Evolutionary conservation across 2,329 filamentous ascomycete genomes (phyloP), one percentile per base, ranked within the genome.

Genomic region (Endoconidiophora laricicola): DNA sequence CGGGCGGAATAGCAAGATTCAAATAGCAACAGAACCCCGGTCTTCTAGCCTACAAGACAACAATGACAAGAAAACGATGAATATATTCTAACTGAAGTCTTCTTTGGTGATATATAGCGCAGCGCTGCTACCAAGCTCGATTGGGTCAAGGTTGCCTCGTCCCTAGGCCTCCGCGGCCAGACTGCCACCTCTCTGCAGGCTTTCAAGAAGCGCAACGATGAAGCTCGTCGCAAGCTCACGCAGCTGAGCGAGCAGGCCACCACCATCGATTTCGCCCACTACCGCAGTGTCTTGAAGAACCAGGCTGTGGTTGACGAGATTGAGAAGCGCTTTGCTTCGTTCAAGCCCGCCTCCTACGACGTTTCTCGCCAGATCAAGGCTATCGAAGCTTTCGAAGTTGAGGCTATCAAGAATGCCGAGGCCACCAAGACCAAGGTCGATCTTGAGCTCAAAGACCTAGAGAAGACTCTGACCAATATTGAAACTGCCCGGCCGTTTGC

Each of bases 191-290:
- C 90, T 55, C 86, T 98, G 55, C 83, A 90, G 67, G 78, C 86
- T 58, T 98, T 98, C 83, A 98, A 98, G 80, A 91, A 94, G 81
- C 88, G 91, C 73, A 95, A 96, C 76, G 91, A 98, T 66, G 88
- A 95, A 67, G 90, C 86, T 65, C 88, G 90, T 71, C 90, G 91
- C 74, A 90, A 90, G 72, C 76, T 98, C 55, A 79, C 83, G 68
- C 62, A 78, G 56, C 86, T 98, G 53, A 80, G 78, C 56, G 86
- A 94, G 70, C 81, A 83, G 66, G 73, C 90, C 57, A 86, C 86
- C 62, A 78, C 78, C 53, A 79, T 98, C 71, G 87, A 98, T 76
- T 96, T 98, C 71, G 69, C 78, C 59, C 78, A 90, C 69, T 98
- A 96, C 84, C 87, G 88, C 69, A 74, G 74, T 64, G 64, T 84